Evolutionary conservation across 176 grass and related monocot species (phyloP), one percentile per base, ranked within the genome.

Genomic region (Eremochloa ophiuroides): DNA sequence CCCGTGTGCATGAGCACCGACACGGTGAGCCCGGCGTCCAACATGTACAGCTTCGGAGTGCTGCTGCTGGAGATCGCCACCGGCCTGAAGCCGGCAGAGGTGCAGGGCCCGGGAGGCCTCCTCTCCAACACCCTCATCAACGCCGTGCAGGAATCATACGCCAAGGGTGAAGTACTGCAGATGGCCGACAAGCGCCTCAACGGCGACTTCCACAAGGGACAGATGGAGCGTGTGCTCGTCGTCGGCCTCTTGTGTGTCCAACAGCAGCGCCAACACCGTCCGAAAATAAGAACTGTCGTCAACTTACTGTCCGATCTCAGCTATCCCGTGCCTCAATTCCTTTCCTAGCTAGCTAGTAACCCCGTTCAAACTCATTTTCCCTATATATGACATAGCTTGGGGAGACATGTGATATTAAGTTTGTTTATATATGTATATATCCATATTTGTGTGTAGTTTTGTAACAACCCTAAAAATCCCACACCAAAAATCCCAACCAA

Each of bases 171-270:
- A 0, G 20, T 81, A 6, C 50, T 60, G 0, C 17, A 43, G 6
- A 61, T 81, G 67, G 51, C 39, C 4, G 79, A 81, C 7, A 10
- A 31, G 12, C 67, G 27, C 10, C 26, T 81, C 5, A 15, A 22
- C 38, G 51, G 25, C 16, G 37, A 81, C 37, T 71, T 81, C 26
- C 38, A 81, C 67, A 4, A 7, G 8, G 1, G 11, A 0, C 38
- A 71, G 37, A 81, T 81, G 67, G 66, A 71, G 66, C 50, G 66
- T 10, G 66, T 81, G 66, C 40, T 81, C 16, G 0, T 44, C 37
- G 55, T 69, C 1, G 67, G 79, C 4, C 38, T 71, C 4, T 0
- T 43, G 17, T 71, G 79, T 71, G 37, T 31, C 26, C 17, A 71
- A 1, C 10, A 2, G 51, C 6, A 43, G 7, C 79, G 66, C 5